Evolutionary conservation across 2,329 filamentous ascomycete species (phyloP), one percentile per base, ranked within the genome.

Genomic region (Nothophoma quercina): DNA sequence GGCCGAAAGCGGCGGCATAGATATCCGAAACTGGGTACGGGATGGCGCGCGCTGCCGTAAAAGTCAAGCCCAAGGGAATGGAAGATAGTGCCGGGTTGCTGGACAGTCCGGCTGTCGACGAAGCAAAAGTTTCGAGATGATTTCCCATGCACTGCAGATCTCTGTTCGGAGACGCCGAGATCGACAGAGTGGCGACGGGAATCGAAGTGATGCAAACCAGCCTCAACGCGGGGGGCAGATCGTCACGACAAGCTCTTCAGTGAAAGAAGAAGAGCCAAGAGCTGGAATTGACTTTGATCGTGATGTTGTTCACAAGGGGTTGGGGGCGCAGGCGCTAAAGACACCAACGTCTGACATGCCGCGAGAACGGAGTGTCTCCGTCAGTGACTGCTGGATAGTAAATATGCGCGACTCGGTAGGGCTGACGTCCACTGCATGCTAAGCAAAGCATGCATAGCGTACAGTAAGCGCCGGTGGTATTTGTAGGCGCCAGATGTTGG

Each of bases 131-230:
- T 19, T 36, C 4, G 43, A 22, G 48, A 33, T 32, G n/a, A 30
- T 9, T 23, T 16, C 23, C 10, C 25, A 23, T 25, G 26, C 9
- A 47, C n/a, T 19, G 43, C 43, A 47, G 38, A 47, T 53, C 42
- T n/a, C 19, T n/a, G 26, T 10, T 53, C 50, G 50, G 43, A 21
- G 43, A 47, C 13, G 13, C 50, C 50, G 50, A 53, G 32, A 47
- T 47, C 38, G 42, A 38, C 50, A 47, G 7, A n/a, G 21, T 16
- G 29, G 36, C 29, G 30, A 21, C 42, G 29, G 41, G 42, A 34
- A 26, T 25, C 38, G 5, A n/a, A 3, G 21, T 47, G 42, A 28
- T 16, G 21, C 22, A 36, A 34, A 46, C 23, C 12, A 28, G 36
- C 19, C 25, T 47, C 36, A 28, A 16, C 38, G 36, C 25, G 32